Evolutionary conservation across 139 green algal species (phyloP).

Genomic region (Marvania coccoides): DNA sequence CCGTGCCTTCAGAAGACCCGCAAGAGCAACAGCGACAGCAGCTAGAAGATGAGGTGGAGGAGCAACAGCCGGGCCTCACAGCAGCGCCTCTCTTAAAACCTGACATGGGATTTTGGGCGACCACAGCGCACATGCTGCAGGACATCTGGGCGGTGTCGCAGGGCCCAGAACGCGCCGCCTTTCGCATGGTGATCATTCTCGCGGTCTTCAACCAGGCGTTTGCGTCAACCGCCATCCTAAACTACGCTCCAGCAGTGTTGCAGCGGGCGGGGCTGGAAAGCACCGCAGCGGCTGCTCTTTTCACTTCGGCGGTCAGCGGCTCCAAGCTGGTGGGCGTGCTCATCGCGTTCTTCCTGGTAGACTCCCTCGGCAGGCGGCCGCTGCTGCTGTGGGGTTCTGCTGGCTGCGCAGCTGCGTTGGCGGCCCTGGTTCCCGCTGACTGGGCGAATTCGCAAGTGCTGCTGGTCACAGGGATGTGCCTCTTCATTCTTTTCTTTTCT

Average conservation of each 20-base stretch:
- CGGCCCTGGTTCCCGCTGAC: conserved; percentile 25
- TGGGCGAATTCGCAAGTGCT: conserved; percentile 4
- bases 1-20: no score
- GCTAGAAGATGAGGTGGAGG: no score
- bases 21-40: no score
- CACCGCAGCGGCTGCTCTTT: conserved; percentile 30
- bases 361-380: conserved; percentile 57
- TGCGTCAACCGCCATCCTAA: conserved; percentile 70
- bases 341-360: conserved; percentile 45
- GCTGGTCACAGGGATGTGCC: conserved; percentile 52
- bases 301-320: conserved; percentile 35
- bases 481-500: conserved; percentile 72
- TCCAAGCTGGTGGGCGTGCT: conserved; percentile 59
- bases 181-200: conserved; percentile 50
- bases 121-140: conserved; percentile 38
- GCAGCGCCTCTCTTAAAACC: no score
- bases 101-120: conserved; percentile 30
- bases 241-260: conserved; percentile 65
- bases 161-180: conserved; percentile 28
- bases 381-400: conserved; percentile 62
- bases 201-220: conserved; percentile 72
- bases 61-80: no score
- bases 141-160: conserved; percentile 44
- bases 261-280: conserved; percentile 26
- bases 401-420: conserved; percentile 24